Base-by-base conservation (phyloP, 2,329 filamentous ascomycete genomes). In the Ceratocystis variospora region DNA sequence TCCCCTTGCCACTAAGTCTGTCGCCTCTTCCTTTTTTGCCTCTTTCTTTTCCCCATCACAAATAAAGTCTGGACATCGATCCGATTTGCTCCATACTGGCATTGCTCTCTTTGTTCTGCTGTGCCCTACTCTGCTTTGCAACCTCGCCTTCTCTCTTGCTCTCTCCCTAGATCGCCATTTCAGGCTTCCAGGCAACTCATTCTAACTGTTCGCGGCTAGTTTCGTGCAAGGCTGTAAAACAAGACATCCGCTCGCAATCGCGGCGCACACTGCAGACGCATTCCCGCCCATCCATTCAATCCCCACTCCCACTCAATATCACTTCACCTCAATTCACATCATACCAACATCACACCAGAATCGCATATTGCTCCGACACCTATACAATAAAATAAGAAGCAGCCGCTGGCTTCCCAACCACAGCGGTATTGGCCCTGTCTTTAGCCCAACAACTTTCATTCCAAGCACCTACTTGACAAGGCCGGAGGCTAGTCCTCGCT, bases 191-290 rank as follows among this genome's bases (percentile, higher is more conserved):
- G n/a, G 33, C 12, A n/a, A 10, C 28, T n/a, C 17, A 1, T 31
- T 37, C 55, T 59, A 59, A 59, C 55, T 59, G 55, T 37, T 59
- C 28, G 28, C 28, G 28, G 31, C 55, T 59, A 37, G 55, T 59
- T 59, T 59, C 7, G 55, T 59, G 55, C 15, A n/a, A 37, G 28
- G 48, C 48, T 53, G 37, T 31, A 25, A 10, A 28, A n/a, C n/a
- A 33, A 25, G 7, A 59, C 17, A 59, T 59, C 55, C 15, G 55
- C 22, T 59, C 55, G 55, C 55, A 37, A 19, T n/a, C 55, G 17
- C 55, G 7, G 12, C 55, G 55, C 55, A n/a, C 25, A 10, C 22
- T 31, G 28, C n/a, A 37, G 55, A 59, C 55, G 55, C 55, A 59
- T 59, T 59, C 28, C 55, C 31, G 7, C 55, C 28, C 28, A 59